Base-by-base conservation (phyloP, 148 eudicot genomes). In the Arbutus unedo region DNA sequence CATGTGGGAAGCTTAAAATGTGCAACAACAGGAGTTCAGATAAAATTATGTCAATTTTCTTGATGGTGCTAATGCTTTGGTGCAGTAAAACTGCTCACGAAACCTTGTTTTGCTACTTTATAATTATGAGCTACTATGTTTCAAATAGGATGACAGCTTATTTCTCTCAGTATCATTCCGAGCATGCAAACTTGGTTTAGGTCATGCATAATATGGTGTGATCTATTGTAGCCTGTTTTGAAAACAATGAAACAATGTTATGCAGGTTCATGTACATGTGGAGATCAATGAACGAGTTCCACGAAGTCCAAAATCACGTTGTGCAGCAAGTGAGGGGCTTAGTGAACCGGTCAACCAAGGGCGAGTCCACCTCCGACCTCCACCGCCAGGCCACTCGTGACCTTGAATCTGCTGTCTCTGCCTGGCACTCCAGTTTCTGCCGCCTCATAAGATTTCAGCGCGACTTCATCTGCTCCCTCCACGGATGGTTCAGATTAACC, bases 191-290 rank as follows among this genome's bases (percentile, higher is more conserved):
- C 54, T 51, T 81, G 16, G 5, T 66, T 66, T 31, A 2, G 23
- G 8, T 43, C 15, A 43, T 56, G 41, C 53, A 7, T 78, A 23
- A n/a, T 41, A 48, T 43, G 81, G 48, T 19, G 50, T 3, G 8
- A 21, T 43, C 16, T 77, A 54, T 10, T 25, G 44, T 53, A 54
- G 19, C 70, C 68, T 38, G 21, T 41, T 62, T 78, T 78, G 25
- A 57, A 51, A 45, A 48, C 21, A 21, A 50, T 21, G 49, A 59
- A 3, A 25, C 6, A 23, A 64, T 78, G 70, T 75, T 66, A 79
- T 90, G 85, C 93, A 96, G 99, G 86, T 92, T 96, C 86, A 96
- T 94, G 99, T 93, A 96, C 90, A 96, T 93, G 99, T 96, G 99
- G 99, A 90, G 81, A 89, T 90, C 95, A 45, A 96, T 94, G 97